Base-by-base conservation (phyloP, 2,329 filamentous ascomycete species). In the Trichoderma sp. region DNA sequence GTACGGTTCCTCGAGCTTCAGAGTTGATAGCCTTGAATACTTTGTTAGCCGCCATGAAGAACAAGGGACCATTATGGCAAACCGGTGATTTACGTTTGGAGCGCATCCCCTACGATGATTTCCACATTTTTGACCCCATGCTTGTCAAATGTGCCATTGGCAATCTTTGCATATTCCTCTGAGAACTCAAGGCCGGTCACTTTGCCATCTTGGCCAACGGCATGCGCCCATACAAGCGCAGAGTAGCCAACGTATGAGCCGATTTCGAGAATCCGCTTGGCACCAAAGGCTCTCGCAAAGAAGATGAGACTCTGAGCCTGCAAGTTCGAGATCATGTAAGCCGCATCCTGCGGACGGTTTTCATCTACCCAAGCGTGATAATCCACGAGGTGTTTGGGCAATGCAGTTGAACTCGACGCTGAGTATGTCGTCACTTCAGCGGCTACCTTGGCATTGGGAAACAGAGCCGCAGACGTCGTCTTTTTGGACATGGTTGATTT, bases 181-280 rank as follows among this genome's bases (percentile, higher is more conserved):
- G 74, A 76, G 66, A 79, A 82, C 74, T 84, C 83, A n/a, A 85
- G 80, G 73, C 70, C 82, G 75, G 8, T 76, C 49, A 72, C 69
- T 11, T 49, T 66, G 26, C 70, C 66, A 32, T 70, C 74, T 1
- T 74, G 74, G 1, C 81, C 81, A 18, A 82, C 76, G 28, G 79
- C 80, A 39, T 82, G 76, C 1, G 80, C 73, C 81, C 81, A 83
- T 21, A 79, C 76, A 73, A 82, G 77, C 58, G 76, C 74, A 21
- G 80, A 82, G 74, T 80, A 82, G 30, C 81, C 81, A 10, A 80
- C 74, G 68, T 79, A 83, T 55, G 81, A 79, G 51, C 81, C 81
- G 52, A 83, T 78, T 65, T 83, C 81, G 51, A 82, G 78, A 18
- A 82, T 79, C 66, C 77, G 71, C 72, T 79, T 81, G 18, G 80